Evolutionary conservation across 2,329 filamentous ascomycete genomes (phyloP), one percentile per base, ranked within the genome.

Genomic region (Cladophialophora psammophila): DNA sequence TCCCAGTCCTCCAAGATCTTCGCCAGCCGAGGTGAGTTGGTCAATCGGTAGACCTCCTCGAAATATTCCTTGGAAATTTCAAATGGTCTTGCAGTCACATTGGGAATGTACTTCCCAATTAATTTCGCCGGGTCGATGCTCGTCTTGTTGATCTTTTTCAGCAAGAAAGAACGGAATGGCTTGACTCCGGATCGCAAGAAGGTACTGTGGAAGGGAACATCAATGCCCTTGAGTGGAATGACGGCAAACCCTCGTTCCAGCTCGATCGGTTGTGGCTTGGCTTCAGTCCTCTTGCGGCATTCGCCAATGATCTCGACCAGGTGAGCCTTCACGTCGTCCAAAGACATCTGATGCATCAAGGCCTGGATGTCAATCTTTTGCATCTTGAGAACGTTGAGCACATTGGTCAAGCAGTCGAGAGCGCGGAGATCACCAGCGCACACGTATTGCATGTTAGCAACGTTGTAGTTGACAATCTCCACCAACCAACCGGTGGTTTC

Each of bases 91-190:
- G 95, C 95, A 64, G 95, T 99, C 73, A 99, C 96, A 81, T 99
- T 99, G 74, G 95, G 95, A 73, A 99, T 98, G 83, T 99, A 99
- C 83, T 99, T 99, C 76, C 95, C 95, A 73, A 99, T 87, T 76
- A 99, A 83, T 86, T 98, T 98, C 79, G 92, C 91, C 5, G 95
- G 95, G 79, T 99, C 95, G 79, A 99, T 98, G 62, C 92, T 96
- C 31, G 94, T 97, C 88, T 96, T 97, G 87, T 98, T 93, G 84
- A 99, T 98, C 88, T 99, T 99, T 91, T 98, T 99, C 75, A 98
- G 90, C 78, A 99, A 81, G 88, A 99, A 99, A 53, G 90, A 94
- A 73, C 95, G 88, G 93, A 99, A 99, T 55, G 96, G 95, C 86
- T 99, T 99, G 80, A 99, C 95, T 75, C 95, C 96, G 45, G 93